phyloP scores from a whole-genome alignment of 1,139 yeast species.

The Hyphopichia burtonii region DNA sequence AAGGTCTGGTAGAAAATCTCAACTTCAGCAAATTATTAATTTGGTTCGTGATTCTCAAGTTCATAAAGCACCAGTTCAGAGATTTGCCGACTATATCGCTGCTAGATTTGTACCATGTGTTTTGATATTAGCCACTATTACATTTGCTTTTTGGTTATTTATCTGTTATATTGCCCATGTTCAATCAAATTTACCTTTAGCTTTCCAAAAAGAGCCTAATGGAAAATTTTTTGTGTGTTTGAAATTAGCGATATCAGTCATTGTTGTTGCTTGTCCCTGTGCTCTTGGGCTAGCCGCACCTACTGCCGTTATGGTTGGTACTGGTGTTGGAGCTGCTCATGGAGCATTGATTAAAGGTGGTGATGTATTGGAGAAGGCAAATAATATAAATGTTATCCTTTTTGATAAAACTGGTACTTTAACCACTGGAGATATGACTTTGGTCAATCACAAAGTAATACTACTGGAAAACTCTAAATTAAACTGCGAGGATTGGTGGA shows the following conservation, averaged over 20 bases:
- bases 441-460: slow-evolving; percentile 27
- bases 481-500: slow-evolving; percentile 47
- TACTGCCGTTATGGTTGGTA: slow-evolving; percentile 98
- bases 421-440: slow-evolving; percentile 79
- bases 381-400: slow-evolving; percentile 61
- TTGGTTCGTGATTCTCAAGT: slow-evolving; percentile 90
- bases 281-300: slow-evolving; percentile 97
- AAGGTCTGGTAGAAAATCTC: slow-evolving; percentile 78
- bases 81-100: slow-evolving; percentile 83
- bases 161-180: slow-evolving; percentile 33
- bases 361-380: slow-evolving; percentile 76
- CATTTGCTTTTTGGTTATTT: slow-evolving; percentile 69
- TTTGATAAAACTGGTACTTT: slow-evolving; percentile 97
- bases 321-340: slow-evolving; percentile 89
- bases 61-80: slow-evolving; percentile 85
- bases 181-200: slow-evolving; percentile 40
- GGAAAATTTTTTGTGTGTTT: slow-evolving; percentile 71
- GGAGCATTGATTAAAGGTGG: slow-evolving; percentile 96
- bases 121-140: slow-evolving; percentile 55
- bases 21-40: slow-evolving; percentile 80
- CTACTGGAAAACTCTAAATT: slow-evolving; percentile 7
- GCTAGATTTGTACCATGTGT: slow-evolving; percentile 84
- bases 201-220: slow-evolving; percentile 51
- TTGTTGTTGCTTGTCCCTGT: slow-evolving; percentile 98
- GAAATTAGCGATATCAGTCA: slow-evolving; percentile 84